phyloP scores from a whole-genome alignment of 306 rosid species.

The Purshia tridentata region DNA sequence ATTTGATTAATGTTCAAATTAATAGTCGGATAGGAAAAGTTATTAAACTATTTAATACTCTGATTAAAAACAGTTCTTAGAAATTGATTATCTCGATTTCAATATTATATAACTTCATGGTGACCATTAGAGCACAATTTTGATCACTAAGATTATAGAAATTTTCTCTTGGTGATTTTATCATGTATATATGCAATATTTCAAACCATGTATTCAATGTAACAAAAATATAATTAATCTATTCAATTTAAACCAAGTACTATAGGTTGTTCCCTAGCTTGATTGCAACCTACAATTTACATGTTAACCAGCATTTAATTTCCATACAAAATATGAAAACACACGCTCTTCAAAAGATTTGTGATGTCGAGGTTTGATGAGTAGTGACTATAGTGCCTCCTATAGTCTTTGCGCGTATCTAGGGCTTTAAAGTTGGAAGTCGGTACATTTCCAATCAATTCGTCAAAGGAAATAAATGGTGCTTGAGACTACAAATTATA shows the following conservation, averaged over 20 bases:
- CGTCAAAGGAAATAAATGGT: neutral
- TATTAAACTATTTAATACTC: no score
- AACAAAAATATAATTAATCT: no score
- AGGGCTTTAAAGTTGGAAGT: neutral
- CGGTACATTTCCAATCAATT: neutral
- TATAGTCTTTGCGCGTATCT: neutral
- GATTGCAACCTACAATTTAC: neutral
- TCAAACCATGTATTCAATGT: no score
- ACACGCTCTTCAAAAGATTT: neutral
- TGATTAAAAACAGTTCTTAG: no score
- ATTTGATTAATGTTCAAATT: no score
- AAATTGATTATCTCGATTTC: no score
- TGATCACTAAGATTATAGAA: no score
- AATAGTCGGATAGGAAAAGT: no score
- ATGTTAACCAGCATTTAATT: conserved; percentile 1
- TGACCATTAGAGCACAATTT: no score
- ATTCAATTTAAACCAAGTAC: neutral
- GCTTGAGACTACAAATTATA: neutral
- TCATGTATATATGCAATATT: no score
- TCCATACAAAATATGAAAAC: neutral
- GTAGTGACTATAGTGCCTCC: neutral
- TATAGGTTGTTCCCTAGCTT: neutral
- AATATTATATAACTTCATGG: no score
- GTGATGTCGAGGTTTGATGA: neutral
- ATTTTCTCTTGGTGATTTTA: no score